Base-by-base conservation (phyloP, 768 basidiomycete species). In the Boletus patriciae region DNA sequence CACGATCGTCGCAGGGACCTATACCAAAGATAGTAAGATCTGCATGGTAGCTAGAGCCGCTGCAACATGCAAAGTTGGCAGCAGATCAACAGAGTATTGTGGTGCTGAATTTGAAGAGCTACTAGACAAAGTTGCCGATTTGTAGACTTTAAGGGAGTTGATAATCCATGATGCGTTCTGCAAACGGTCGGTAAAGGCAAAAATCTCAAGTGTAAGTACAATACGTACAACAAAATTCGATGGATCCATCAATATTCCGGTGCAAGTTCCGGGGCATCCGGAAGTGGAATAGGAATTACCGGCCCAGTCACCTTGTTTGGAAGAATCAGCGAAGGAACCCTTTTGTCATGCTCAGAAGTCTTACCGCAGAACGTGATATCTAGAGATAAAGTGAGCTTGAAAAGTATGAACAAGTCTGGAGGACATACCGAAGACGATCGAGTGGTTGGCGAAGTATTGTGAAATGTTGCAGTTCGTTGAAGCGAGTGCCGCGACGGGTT, bases 151-250 rank as follows among this genome's bases (percentile, higher is more conserved):
- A 42, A 92, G 75, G 6, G 77, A 83, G 66, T 91, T 92, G 64
- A 92, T 91, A 59, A 79, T 83, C 89, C 90, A 92, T 0, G 85
- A 81, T 0, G 90, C 88, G 68, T 90, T 90, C 89, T 91, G 59
- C 23, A 57, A 41, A 49, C 19, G 29, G 46, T 37, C 38, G 50
- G 58, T 62, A 12, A 40, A 46, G 49, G 49, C 38, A 42, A 50
- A 27, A 31, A 38, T 36, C 31, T 55, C 48, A 19, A 44, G 19
- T 29, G 23, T n/a, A 44, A 23, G 9, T n/a, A 31, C 36, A 21
- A 38, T 21, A 71, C 85, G 49, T 72, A 85, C 90, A 65, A 79
- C 83, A 62, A 92, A 92, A 67, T 90, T 91, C 3, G 66, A 65
- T 2, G 90, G 89, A 65, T 90, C 77, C 78, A 79, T 83, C 37